A percentile compares a stretch with the other conserved stretches of the same genome.
Conservation (phyloP, 1,284 basidiomycete genomes). For the Phaffia rhodozyma region DNA sequence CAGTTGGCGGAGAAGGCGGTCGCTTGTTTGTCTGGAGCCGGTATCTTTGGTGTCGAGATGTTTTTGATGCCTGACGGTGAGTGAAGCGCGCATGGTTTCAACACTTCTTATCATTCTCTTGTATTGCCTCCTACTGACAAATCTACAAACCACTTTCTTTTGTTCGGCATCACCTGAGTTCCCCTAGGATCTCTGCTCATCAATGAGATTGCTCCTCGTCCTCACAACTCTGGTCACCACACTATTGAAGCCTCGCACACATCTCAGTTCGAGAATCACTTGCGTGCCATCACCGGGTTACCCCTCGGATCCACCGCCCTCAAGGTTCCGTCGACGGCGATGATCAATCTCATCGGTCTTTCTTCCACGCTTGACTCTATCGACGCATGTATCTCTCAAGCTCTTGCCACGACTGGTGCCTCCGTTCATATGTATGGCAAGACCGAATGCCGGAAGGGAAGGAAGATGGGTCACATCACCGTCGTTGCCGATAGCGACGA, state of each 20-base stretch:
- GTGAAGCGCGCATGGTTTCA: constrained; percentile 25
- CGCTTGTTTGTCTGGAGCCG: constrained; percentile 70
- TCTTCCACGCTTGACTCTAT: constrained; percentile 50
- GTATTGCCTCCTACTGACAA: not conserved
- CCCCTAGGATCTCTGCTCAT: constrained; percentile 59
- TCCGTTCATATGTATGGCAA: constrained; percentile 90
- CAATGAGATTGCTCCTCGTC: constrained; percentile 98
- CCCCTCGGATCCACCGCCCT: constrained; percentile 82
- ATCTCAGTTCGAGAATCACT: constrained; percentile 96
- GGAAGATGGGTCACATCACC: constrained; percentile 98
- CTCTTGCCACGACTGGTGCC: constrained; percentile 61
- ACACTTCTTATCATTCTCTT: not conserved
- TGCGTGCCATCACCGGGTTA: constrained; percentile 84
- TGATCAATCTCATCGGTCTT: constrained; percentile 88
- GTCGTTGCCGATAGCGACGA: constrained; percentile 74
- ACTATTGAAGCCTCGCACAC: constrained; percentile 97
- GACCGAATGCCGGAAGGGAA: constrained; percentile 68
- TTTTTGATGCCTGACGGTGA: constrained; percentile 79
- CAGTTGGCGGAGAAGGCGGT: constrained; percentile 73
- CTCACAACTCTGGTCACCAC: constrained; percentile 98
- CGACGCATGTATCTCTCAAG: constrained; percentile 44
- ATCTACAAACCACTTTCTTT: not conserved
- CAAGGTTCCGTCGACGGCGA: constrained; percentile 74
- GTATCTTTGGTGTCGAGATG: constrained; percentile 97
- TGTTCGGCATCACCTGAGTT: not conserved